These are phyloP conservation scores for Botrytis cinerea DNA, from an alignment of 2,329 filamentous ascomycete genomes.

Conservation along the genomic window DNA sequence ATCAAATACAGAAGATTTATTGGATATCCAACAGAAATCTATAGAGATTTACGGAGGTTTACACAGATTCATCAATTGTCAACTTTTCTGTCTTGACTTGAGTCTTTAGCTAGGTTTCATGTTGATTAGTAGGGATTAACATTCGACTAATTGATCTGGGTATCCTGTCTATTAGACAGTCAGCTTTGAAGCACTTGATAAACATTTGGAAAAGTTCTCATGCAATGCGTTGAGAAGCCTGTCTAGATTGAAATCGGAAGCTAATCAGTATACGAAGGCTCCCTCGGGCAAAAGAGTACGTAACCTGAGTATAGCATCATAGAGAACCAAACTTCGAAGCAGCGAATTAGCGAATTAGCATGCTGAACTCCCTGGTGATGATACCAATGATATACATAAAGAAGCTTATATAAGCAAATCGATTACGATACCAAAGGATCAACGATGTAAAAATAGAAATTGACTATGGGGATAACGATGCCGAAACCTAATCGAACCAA, in stretches of 20 bases:
- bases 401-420: neutral
- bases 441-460: conserved; percentile 4
- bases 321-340: neutral
- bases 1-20: conserved; percentile 19
- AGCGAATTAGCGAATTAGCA: neutral
- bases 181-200: neutral
- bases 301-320: neutral
- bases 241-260: neutral
- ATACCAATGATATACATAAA: neutral
- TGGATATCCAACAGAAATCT: conserved; percentile 4
- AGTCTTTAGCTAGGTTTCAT: neutral
- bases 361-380: neutral
- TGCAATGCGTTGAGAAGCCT: neutral
- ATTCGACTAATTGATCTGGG: neutral
- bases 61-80: conserved; percentile 1
- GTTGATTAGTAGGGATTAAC: neutral
- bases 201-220: neutral
- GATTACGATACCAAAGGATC: neutral
- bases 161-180: neutral
- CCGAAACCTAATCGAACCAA: conserved; percentile 9
- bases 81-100: neutral
- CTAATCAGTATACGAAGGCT: neutral
- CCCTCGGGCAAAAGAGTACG: neutral
- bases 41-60: neutral
- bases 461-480: neutral